These are phyloP conservation scores for Colletotrichum horii DNA, from an alignment of 2,329 filamentous ascomycete genomes.

Conservation along the genomic window DNA sequence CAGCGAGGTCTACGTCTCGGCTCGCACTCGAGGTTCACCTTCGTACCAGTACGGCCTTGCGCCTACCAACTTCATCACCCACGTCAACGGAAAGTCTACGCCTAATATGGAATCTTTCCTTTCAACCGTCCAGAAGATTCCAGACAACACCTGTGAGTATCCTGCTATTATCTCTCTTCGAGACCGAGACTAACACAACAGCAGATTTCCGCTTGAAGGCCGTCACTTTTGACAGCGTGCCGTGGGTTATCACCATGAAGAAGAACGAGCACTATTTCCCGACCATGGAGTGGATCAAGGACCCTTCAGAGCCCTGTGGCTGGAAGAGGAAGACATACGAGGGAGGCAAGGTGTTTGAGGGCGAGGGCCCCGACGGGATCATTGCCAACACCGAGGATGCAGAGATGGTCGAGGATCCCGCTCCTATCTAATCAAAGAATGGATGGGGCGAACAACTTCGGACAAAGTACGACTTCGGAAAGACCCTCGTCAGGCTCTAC, in stretches of 20 bases:
- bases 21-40: conserved; percentile 81
- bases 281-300: conserved; percentile 73
- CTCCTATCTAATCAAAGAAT: not conserved
- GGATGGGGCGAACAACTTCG: not conserved
- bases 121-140: conserved; percentile 81
- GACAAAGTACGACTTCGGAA: not conserved
- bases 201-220: conserved; percentile 91
- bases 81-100: conserved; percentile 89
- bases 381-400: conserved; percentile 43
- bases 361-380: conserved; percentile 59
- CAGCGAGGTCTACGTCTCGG: conserved; percentile 94
- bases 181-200: conserved; percentile 18
- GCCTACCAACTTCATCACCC: conserved; percentile 96
- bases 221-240: conserved; percentile 98
- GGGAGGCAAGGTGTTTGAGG: conserved; percentile 55
- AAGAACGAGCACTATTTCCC: conserved; percentile 98
- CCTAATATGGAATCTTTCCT: conserved; percentile 84
- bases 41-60: conserved; percentile 90
- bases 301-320: conserved; percentile 60
- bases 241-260: conserved; percentile 99
- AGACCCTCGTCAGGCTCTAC: not conserved
- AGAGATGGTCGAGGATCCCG: conserved; percentile 42
- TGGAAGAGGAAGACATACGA: conserved; percentile 71
- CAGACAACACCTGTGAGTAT: conserved; percentile 85
- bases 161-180: not conserved